Evolutionary conservation across 176 grass and related monocot genomes (phyloP).

Genomic region (Tuctoria greenei): DNA sequence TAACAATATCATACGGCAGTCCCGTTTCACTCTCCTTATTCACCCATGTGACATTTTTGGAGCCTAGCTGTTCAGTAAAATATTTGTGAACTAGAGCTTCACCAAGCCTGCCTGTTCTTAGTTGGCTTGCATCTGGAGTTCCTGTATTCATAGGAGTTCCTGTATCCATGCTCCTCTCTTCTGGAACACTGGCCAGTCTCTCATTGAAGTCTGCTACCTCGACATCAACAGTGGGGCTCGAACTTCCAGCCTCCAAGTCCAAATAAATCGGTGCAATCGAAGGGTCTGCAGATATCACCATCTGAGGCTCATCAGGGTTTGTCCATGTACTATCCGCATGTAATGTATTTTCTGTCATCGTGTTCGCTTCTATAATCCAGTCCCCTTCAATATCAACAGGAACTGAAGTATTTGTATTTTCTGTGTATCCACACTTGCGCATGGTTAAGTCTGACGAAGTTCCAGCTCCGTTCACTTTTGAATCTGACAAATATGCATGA

Average conservation of each 20-base stretch:
- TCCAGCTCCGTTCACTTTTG: slow-evolving; percentile 28
- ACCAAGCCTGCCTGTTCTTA: slow-evolving; percentile 63
- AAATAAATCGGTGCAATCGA: slow-evolving; percentile 35
- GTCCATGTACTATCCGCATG: slow-evolving; percentile 33
- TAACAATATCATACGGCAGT: slow-evolving; percentile 76
- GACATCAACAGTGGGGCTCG: slow-evolving; percentile 25
- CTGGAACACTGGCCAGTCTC: slow-evolving; percentile 23
- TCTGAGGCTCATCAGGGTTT: slow-evolving; percentile 33
- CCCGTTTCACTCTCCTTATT: slow-evolving; percentile 72
- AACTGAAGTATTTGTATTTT: slow-evolving; percentile 53
- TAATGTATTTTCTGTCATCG: slow-evolving; percentile 26
- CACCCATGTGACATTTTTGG: slow-evolving; percentile 67
- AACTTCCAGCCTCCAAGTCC: slow-evolving; percentile 32
- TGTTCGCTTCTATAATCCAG: slow-evolving; percentile 64
- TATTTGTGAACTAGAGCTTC: slow-evolving; percentile 68
- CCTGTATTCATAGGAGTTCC: too few relatives aligned
- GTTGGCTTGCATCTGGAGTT: slow-evolving; percentile 40
- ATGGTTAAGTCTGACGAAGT: slow-evolving; percentile 19
- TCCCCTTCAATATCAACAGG: slow-evolving; percentile 59
- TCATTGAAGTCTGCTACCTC: slow-evolving; percentile 39
- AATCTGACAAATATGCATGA: slow-evolving; percentile 9
- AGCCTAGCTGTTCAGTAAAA: slow-evolving; percentile 53
- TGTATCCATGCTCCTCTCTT: slow-evolving; percentile 24
- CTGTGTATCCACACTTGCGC: slow-evolving; percentile 6
- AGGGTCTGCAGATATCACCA: slow-evolving; percentile 38